A percentile compares a stretch with the other conserved stretches of the same genome.
Conservation (phyloP, 495 filamentous ascomycete genomes). For the Hypoxylon fuscum region DNA sequence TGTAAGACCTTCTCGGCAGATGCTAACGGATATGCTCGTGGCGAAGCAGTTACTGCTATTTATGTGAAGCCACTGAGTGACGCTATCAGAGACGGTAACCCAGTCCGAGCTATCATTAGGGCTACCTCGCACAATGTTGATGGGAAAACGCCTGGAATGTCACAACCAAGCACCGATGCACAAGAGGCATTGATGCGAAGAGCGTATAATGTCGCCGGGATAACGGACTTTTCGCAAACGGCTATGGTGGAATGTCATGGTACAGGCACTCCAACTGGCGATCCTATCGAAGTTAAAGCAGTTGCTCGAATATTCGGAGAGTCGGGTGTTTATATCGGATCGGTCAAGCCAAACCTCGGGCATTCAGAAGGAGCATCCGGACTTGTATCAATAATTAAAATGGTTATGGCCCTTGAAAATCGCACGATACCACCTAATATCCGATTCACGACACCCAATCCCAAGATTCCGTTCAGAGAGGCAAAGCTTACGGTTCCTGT, state of each 20-base stretch:
- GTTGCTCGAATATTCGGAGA: conserved; percentile 46
- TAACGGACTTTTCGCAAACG: conserved; percentile 52
- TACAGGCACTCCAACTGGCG: conserved; percentile 48
- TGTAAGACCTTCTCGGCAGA: conserved; percentile 52
- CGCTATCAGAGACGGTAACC: conserved; percentile 59
- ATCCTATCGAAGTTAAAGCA: conserved; percentile 50
- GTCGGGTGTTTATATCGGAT: conserved; percentile 55
- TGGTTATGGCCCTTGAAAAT: conserved; percentile 57
- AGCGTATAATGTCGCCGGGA: conserved; percentile 52
- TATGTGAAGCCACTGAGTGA: conserved; percentile 60
- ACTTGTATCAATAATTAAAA: conserved; percentile 59
- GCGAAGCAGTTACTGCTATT: conserved; percentile 46
- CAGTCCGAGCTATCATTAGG: conserved; percentile 63
- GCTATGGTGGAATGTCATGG: conserved; percentile 49
- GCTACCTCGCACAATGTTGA: conserved; percentile 58
- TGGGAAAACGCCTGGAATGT: conserved; percentile 50
- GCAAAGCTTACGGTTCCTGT: conserved; percentile 34
- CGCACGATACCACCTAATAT: conserved; percentile 50
- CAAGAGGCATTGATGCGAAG: conserved; percentile 59
- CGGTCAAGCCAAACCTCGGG: conserved; percentile 62
- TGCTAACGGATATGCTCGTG: conserved; percentile 51
- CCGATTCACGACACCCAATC: conserved; percentile 36
- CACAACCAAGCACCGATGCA: conserved; percentile 52
- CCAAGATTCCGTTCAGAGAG: conserved; percentile 39
- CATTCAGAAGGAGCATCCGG: conserved; percentile 61